Conservation (phyloP, 2,329 filamentous ascomycete genomes). For the Pseudodiploospora longispora region DNA sequence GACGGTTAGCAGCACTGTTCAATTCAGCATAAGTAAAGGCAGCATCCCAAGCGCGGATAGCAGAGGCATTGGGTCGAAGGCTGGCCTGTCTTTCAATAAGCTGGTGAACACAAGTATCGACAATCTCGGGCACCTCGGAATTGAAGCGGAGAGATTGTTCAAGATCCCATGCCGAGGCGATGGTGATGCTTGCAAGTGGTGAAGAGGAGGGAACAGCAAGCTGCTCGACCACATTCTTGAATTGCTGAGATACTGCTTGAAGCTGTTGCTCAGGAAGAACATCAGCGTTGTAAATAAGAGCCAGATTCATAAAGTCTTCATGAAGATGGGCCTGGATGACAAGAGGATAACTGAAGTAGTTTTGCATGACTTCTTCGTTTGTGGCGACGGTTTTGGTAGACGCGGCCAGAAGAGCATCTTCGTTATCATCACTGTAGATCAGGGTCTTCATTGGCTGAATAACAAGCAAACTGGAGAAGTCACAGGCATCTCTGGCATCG, state of each 20-base stretch:
- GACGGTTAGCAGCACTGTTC: conserved; percentile 5
- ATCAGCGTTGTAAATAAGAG: conserved; percentile 2
- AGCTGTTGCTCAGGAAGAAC: not conserved
- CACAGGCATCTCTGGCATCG: no score
- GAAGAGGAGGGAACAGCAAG: not conserved
- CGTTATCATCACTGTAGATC: not conserved
- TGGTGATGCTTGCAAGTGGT: conserved; percentile 1
- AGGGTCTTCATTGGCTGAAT: not conserved
- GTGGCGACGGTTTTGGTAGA: not conserved
- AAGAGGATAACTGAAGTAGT: conserved; percentile 13
- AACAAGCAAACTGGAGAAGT: no score
- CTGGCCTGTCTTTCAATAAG: conserved; percentile 7
- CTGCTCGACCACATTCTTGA: conserved; percentile 5
- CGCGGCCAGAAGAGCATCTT: conserved; percentile 1
- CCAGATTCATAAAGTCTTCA: conserved; percentile 1
- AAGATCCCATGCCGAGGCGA: conserved; percentile 3
- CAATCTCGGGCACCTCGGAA: conserved; percentile 1
- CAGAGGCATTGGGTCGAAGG: conserved; percentile 1
- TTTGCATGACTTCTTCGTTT: conserved; percentile 2
- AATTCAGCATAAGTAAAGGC: conserved; percentile 30
- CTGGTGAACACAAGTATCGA: conserved; percentile 5
- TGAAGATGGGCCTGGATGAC: conserved; percentile 6
- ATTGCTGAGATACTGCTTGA: conserved; percentile 5
- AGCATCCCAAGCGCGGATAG: conserved; percentile 14
- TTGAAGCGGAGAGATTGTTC: conserved; percentile 3